Conservation (phyloP, 352 stramenopile species). For the Phytopythium kandeliae region DNA sequence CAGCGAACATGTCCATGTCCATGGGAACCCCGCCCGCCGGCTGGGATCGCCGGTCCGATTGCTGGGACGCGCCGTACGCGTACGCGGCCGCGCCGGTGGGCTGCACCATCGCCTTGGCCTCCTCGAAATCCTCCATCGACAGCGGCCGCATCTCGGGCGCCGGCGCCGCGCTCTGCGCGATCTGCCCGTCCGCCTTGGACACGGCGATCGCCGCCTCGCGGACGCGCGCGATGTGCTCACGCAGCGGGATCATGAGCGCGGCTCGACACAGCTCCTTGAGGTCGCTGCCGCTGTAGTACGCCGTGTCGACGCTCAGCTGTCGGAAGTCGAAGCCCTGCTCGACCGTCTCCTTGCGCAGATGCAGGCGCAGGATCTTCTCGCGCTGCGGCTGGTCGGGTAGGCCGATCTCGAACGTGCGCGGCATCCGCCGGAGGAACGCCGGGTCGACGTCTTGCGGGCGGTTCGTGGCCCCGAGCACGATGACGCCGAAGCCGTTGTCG, state of each 20-base stretch:
- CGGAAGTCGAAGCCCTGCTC: conserved; percentile 71
- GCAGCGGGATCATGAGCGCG: conserved; percentile 83
- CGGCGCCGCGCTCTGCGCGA: conserved; percentile 4
- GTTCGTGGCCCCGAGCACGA: conserved; percentile 97
- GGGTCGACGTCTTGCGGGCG: conserved; percentile 88
- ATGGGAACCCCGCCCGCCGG: conserved; percentile 33
- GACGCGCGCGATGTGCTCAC: conserved; percentile 74
- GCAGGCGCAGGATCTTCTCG: conserved; percentile 92
- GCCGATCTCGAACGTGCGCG: conserved; percentile 94
- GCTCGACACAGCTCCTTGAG: conserved; percentile 89
- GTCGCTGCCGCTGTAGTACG: conserved; percentile 95
- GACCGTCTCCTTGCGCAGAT: conserved; percentile 87
- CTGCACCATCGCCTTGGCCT: conserved; percentile 81
- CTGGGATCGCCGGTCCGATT: conserved; percentile 16
- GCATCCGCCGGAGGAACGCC: conserved; percentile 94
- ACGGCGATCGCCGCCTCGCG: conserved; percentile 31
- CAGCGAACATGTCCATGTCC: conserved; percentile 78
- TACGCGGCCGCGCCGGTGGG: conserved; percentile 75
- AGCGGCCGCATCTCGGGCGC: conserved; percentile 58
- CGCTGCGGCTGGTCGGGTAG: conserved; percentile 85
- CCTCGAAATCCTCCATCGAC: conserved; percentile 80
- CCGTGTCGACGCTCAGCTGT: conserved; percentile 78
- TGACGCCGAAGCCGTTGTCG: conserved; percentile 84
- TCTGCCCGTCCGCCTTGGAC: conserved; percentile 18
- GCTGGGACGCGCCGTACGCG: conserved; percentile 66